A percentile compares a stretch with the other conserved stretches of the same genome.
These are phyloP conservation scores for Entelexis paramagnoliae DNA, from an alignment of 1,139 yeast species.

Conservation along the genomic window DNA sequence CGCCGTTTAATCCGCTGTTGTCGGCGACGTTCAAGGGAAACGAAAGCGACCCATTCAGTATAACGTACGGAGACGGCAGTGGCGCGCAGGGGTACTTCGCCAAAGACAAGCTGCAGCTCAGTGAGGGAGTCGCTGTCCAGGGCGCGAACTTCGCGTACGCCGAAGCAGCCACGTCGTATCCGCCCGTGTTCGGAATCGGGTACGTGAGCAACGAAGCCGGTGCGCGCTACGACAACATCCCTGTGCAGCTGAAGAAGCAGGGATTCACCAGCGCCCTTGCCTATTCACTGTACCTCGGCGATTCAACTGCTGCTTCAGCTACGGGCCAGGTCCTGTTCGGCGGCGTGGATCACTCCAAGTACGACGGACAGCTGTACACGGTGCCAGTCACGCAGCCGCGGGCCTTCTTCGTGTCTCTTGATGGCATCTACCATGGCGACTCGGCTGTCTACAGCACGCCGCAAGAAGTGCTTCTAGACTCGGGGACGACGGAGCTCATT, in stretches of 20 bases:
- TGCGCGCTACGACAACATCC: conserved; percentile 16
- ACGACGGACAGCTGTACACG: conserved; percentile 36
- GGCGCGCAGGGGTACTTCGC: conserved; percentile 55
- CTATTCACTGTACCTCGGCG: conserved; percentile 45
- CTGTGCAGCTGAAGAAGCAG: conserved; percentile 21
- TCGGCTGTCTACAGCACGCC: conserved; percentile 6
- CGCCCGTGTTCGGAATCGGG: conserved; percentile 55
- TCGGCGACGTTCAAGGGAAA: conserved; percentile 31
- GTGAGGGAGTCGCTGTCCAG: neutral
- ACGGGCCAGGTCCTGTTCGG: conserved; percentile 46
- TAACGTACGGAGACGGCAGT: conserved; percentile 49
- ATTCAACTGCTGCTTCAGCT: conserved; percentile 22
- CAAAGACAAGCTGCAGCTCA: conserved; percentile 39
- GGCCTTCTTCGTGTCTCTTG: conserved; percentile 8
- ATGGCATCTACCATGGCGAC: conserved; percentile 3
- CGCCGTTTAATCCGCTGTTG: neutral
- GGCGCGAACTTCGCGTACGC: conserved; percentile 48
- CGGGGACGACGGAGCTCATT: conserved; percentile 51
- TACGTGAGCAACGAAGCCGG: conserved; percentile 17
- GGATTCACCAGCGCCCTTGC: conserved; percentile 28
- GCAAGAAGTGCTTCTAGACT: conserved; percentile 38
- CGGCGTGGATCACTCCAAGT: conserved; percentile 47
- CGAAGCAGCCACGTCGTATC: conserved; percentile 40
- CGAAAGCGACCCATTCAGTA: conserved; percentile 22
- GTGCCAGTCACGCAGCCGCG: conserved; percentile 23